These are phyloP conservation scores for Passiflora organensis DNA, from an alignment of 345 rosid species.

Conservation along the genomic window DNA sequence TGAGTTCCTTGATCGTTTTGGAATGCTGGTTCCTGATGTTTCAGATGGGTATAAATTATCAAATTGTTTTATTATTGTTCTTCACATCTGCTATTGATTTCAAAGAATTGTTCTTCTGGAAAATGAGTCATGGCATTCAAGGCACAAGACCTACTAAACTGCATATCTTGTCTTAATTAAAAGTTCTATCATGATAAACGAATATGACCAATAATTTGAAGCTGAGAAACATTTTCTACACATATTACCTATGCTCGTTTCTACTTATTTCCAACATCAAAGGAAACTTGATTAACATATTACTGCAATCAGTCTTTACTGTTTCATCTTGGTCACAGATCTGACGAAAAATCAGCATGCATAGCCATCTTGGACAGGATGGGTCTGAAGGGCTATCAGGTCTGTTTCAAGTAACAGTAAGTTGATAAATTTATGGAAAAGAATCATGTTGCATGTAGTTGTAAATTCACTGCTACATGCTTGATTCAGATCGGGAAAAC, in stretches of 20 bases:
- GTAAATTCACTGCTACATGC: not conserved
- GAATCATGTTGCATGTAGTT: not conserved
- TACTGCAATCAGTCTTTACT: not conserved
- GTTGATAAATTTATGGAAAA: not conserved
- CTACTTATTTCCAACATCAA: not conserved
- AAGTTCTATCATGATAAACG: too few species aligned
- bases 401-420: slow-evolving; percentile 21
- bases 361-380: slow-evolving; percentile 46
- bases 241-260: not conserved
- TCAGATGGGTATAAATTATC: slow-evolving; percentile 44
- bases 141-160: too few species aligned
- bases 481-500: slow-evolving; percentile 57
- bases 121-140: too few species aligned
- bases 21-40: slow-evolving; percentile 59
- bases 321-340: slow-evolving; percentile 27
- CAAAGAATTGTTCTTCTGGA: too few species aligned
- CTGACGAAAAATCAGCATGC: slow-evolving; percentile 53
- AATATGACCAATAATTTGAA: too few species aligned
- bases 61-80: too few species aligned
- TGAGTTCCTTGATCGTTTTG: slow-evolving; percentile 77
- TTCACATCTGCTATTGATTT: too few species aligned
- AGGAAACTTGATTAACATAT: not conserved
- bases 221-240: not conserved
- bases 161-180: not conserved
- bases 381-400: slow-evolving; percentile 66